Evolutionary conservation across 2,329 filamentous ascomycete genomes (phyloP).

Genomic region (Nothopassalora personata): DNA sequence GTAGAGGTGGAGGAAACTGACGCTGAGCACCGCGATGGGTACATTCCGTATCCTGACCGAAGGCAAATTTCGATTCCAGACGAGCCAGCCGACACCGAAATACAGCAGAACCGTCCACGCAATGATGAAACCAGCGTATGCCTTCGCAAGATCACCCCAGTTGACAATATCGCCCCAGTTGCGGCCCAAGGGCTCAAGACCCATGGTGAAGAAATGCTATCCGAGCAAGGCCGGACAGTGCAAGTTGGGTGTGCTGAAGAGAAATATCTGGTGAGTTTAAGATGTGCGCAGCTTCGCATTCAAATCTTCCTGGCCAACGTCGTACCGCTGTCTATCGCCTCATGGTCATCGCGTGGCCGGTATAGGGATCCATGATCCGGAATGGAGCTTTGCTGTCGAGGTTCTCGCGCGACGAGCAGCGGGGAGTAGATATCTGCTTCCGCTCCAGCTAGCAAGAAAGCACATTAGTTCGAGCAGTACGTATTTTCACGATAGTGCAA

Average conservation of each 20-base stretch:
- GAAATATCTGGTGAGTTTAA: background rate
- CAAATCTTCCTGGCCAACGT: background rate
- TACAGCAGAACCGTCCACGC: conserved; percentile 20
- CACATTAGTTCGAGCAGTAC: background rate
- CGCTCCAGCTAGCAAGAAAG: background rate
- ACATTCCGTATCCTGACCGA: conserved; percentile 24
- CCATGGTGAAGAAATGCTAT: conserved; percentile 34
- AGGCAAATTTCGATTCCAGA: conserved; percentile 20
- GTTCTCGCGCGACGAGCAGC: background rate
- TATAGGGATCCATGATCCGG: background rate
- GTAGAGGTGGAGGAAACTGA: conserved; percentile 35
- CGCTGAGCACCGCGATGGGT: conserved; percentile 21
- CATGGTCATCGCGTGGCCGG: conserved; percentile 1
- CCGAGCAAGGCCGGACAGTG: background rate
- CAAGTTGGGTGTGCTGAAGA: background rate
- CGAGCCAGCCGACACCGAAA: conserved; percentile 18
- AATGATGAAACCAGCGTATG: conserved; percentile 22
- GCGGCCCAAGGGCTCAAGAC: conserved; percentile 21
- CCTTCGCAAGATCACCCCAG: conserved; percentile 22
- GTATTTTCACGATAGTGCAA: background rate
- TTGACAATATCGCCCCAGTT: conserved; percentile 24
- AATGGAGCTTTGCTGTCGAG: background rate
- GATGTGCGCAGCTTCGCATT: background rate
- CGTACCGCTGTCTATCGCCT: background rate
- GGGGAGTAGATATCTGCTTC: conserved; percentile 1